Base-by-base conservation (phyloP, 108 stramenopile species). In the Fragilaria radians region DNA sequence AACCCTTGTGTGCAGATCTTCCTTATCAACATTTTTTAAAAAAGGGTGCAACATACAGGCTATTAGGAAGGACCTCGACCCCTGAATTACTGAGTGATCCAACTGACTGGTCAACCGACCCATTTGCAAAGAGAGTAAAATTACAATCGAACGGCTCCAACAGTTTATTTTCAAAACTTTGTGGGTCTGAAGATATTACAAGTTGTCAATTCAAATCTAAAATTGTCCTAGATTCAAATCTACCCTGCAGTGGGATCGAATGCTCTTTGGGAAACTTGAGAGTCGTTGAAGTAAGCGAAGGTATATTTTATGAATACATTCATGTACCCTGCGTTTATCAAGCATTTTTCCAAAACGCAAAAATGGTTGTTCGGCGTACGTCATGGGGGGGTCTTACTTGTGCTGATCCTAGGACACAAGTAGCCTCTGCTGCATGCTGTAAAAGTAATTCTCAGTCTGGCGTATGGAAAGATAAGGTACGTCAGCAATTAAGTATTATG, bases 231-330 rank as follows among this genome's bases (percentile, higher is more conserved):
- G 36, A 67, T 3, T 32, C 32, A 0, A 61, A 79, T 61, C 31
- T 86, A 24, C 24, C 31, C 11, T 87, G 82, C 53, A 34, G 4
- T n/a, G 80, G 66, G 27, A 51, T 47, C 17, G 82, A 83, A 60
- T 89, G 84, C 49, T 56, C 63, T 25, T 64, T 83, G 28, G 78
- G 86, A 30, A 74, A 68, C 31, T 19, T 80, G 25, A 68, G 83
- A 28, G 67, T 77, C 7, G 71, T 89, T 3, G 34, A 79, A 59
- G 76, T 83, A 0, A 70, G 49, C 17, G 61, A 51, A 5, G 76
- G 70, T 17, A 59, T 81, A 9, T 64, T 68, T 57, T 89, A 72
- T 48, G 87, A 89, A 61, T 89, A 79, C 64, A 61, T 83, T 19
- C 65, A 68, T 7, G 68, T 71, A 11, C 63, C 80, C 4, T 85